phyloP scores from a whole-genome alignment of 2,329 filamentous ascomycete species.

The Hortaea werneckii region DNA sequence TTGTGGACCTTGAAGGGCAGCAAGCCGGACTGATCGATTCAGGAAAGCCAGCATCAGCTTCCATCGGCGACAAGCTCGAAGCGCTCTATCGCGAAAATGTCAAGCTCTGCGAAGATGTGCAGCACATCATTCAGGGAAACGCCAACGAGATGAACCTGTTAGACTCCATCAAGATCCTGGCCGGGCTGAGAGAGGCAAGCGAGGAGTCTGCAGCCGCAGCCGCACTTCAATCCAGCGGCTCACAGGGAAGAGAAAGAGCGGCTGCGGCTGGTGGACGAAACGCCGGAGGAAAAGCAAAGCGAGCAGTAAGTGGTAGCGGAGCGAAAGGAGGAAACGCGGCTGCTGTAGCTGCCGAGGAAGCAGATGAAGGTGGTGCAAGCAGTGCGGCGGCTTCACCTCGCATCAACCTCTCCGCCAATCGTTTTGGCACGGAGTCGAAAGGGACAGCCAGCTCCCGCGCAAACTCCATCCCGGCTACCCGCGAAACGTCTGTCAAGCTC shows the following conservation, averaged over 20 bases:
- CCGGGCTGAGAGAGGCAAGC: slow-evolving; percentile 37
- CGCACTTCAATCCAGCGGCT: slow-evolving; percentile 5
- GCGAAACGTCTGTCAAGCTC: slow-evolving; percentile 42
- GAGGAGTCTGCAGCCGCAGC: slow-evolving; percentile 29
- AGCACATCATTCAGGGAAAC: slow-evolving; percentile 33
- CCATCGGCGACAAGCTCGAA: slow-evolving; percentile 38
- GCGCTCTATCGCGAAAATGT: slow-evolving; percentile 39
- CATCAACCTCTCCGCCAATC: slow-evolving; percentile 13
- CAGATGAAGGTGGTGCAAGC: slow-evolving; percentile 19
- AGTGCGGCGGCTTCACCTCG: slow-evolving; percentile 25
- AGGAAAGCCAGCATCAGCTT: slow-evolving; percentile 20
- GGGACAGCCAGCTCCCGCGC: slow-evolving; percentile 27
- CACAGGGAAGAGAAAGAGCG: slow-evolving; percentile 14
- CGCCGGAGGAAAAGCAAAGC: slow-evolving; percentile 6
- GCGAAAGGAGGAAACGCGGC: slow-evolving; percentile 14
- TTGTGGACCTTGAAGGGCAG: slow-evolving; percentile 26
- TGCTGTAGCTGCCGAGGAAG: slow-evolving; percentile 8
- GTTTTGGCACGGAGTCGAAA: slow-evolving; percentile 15
- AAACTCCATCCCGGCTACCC: slow-evolving; percentile 35
- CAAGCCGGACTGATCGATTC: slow-evolving; percentile 23
- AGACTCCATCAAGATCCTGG: slow-evolving; percentile 36
- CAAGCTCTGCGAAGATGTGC: slow-evolving; percentile 36
- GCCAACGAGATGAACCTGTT: slow-evolving; percentile 32
- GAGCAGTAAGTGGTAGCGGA: slow-evolving; percentile 15
- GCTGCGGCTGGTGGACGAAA: background rate